These are phyloP conservation scores for Globisporangium abappressorium DNA, from an alignment of 352 stramenopile genomes.

Conservation along the genomic window DNA sequence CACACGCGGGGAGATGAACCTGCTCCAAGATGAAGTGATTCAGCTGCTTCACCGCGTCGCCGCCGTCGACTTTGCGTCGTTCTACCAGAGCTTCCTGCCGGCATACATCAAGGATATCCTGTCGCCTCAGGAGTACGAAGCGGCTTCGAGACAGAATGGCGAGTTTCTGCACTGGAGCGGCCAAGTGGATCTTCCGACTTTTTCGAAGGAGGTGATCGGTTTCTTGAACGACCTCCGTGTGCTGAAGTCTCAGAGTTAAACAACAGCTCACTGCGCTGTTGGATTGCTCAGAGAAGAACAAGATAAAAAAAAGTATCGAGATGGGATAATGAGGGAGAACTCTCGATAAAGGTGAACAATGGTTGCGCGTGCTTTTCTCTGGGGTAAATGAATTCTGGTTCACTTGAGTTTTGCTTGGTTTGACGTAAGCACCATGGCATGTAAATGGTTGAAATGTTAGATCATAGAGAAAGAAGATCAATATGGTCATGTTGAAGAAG, in stretches of 20 bases:
- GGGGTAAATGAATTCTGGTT: neutral
- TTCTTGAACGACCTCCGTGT: slow-evolving; percentile 81
- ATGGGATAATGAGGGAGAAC: neutral
- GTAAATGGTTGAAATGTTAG: too few species aligned
- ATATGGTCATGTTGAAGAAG: too few species aligned
- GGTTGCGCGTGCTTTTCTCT: neutral
- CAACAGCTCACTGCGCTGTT: neutral
- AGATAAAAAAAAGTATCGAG: neutral
- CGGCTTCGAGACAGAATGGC: slow-evolving; percentile 45
- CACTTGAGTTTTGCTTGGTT: too few species aligned
- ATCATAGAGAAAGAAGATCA: too few species aligned
- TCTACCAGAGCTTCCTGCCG: slow-evolving; percentile 68
- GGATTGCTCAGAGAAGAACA: neutral
- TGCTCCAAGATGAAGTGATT: slow-evolving; percentile 77
- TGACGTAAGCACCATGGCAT: too few species aligned
- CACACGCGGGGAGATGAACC: slow-evolving; percentile 73
- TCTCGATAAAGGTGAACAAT: neutral
- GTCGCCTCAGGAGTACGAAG: slow-evolving; percentile 44
- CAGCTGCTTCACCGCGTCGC: slow-evolving; percentile 66
- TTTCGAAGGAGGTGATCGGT: slow-evolving; percentile 60
- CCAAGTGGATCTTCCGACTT: slow-evolving; percentile 72
- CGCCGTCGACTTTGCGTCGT: slow-evolving; percentile 69
- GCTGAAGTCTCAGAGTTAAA: slow-evolving; percentile 60
- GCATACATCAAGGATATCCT: slow-evolving; percentile 67
- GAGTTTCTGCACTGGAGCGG: slow-evolving; percentile 72